These are phyloP conservation scores for Silene uniflora DNA, from an alignment of 148 eudicot genomes.

Conservation along the genomic window DNA sequence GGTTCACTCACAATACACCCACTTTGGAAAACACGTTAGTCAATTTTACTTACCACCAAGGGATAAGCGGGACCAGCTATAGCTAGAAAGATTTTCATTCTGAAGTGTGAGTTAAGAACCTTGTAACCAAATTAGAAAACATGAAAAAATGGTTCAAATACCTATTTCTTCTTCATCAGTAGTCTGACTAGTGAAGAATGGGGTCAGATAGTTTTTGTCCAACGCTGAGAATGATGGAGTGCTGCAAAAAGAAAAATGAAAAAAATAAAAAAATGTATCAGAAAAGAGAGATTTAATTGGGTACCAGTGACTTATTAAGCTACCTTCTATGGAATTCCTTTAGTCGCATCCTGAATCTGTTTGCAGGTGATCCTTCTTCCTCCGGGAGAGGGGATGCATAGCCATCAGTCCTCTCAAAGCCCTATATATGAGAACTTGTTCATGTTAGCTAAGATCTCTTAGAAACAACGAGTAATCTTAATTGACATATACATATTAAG, in stretches of 20 bases:
- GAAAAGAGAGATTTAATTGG: constrained; percentile 1
- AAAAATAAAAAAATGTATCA: constrained; percentile 6
- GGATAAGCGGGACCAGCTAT: background rate
- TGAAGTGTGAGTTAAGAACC: background rate
- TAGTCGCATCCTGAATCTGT: constrained; percentile 78
- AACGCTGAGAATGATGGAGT: constrained; percentile 79
- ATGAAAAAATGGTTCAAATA: constrained; percentile 19
- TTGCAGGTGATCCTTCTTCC: constrained; percentile 77
- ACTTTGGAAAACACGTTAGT: background rate
- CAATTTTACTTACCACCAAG: background rate
- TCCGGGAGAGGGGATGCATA: constrained; percentile 64
- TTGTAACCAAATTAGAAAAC: background rate
- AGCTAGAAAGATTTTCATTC: background rate
- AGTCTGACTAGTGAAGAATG: constrained; percentile 86
- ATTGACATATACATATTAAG: background rate
- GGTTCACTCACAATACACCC: background rate
- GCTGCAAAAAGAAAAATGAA: constrained; percentile 46
- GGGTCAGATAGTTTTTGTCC: constrained; percentile 92
- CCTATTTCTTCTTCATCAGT: constrained; percentile 74
- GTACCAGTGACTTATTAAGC: background rate
- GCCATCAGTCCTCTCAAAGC: constrained; percentile 57
- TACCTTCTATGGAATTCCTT: constrained; percentile 91
- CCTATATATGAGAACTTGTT: constrained; percentile 32
- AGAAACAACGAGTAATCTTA: background rate
- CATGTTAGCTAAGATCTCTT: constrained; percentile 15